Percentiles rank a stretch among this genome's conserved stretches.
Conservation (phyloP, 163 green algal genomes). For the Prototheca cutis region DNA sequence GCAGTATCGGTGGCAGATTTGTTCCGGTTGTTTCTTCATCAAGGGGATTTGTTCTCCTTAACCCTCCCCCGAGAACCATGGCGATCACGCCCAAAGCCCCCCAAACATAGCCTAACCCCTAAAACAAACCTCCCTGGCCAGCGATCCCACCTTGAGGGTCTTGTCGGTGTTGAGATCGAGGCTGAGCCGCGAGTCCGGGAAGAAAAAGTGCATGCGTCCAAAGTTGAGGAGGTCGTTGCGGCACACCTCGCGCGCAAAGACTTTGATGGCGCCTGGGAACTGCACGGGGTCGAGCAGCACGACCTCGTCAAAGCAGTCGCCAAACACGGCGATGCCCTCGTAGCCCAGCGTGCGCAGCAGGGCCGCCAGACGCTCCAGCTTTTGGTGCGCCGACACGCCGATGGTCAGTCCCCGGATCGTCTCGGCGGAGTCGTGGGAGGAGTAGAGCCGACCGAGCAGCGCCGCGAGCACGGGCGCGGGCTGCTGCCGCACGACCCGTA, state of each 20-base stretch:
- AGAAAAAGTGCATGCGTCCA: slow-evolving; percentile 42
- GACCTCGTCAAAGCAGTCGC: slow-evolving; percentile 83
- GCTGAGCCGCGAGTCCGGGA: slow-evolving; percentile 73
- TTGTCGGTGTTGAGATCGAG: slow-evolving; percentile 84
- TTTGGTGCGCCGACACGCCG: slow-evolving; percentile 71
- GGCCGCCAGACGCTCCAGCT: slow-evolving; percentile 70
- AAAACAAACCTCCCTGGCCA: no score
- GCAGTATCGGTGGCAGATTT: no score
- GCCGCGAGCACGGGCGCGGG: slow-evolving; percentile 36
- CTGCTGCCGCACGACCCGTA: slow-evolving; percentile 62
- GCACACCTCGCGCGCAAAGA: slow-evolving; percentile 75
- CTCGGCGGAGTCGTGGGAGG: slow-evolving; percentile 49
- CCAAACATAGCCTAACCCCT: no score
- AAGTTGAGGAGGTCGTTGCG: slow-evolving; percentile 89
- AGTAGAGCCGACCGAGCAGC: slow-evolving; percentile 54
- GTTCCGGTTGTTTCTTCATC: no score
- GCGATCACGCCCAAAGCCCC: no score
- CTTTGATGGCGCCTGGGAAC: slow-evolving; percentile 75
- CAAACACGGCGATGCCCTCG: slow-evolving; percentile 76
- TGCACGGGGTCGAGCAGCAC: slow-evolving; percentile 71
- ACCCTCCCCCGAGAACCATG: no score
- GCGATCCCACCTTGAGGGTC: slow-evolving; percentile 79
- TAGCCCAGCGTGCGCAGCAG: slow-evolving; percentile 69
- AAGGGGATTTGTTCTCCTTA: no score
- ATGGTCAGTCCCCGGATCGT: slow-evolving; percentile 59